phyloP scores from a whole-genome alignment of 352 stramenopile genomes.

The Pelagophyceae sp. region DNA sequence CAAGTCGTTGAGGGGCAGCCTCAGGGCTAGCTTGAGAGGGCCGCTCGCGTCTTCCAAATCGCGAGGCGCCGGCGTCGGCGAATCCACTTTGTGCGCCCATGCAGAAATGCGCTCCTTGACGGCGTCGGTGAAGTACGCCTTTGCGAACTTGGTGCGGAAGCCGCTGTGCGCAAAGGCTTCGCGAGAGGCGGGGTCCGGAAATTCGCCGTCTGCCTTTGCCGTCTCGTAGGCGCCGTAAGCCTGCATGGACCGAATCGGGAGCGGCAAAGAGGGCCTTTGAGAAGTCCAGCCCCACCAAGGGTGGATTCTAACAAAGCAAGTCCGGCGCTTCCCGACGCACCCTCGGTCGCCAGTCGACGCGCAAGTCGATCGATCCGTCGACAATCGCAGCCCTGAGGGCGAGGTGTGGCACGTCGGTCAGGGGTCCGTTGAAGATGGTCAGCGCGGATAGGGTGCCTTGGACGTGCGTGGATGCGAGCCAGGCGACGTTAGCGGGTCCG shows the following conservation, averaged over 20 bases:
- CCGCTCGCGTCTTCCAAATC: conserved; percentile 44
- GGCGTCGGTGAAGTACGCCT: conserved; percentile 44
- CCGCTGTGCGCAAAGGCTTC: conserved; percentile 49
- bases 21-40: conserved; percentile 41
- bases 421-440: conserved; percentile 51
- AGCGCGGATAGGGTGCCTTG: conserved; percentile 30
- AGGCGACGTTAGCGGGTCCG: conserved; percentile 48
- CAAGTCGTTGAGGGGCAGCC: conserved; percentile 41
- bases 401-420: conserved; percentile 49
- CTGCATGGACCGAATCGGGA: too few species aligned
- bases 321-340: too few species aligned
- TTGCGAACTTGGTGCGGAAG: conserved; percentile 41
- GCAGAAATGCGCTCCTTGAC: conserved; percentile 35
- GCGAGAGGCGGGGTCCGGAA: conserved; percentile 46
- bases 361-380: conserved; percentile 29
- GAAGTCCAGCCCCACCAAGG: too few species aligned
- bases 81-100: conserved; percentile 11
- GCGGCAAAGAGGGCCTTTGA: too few species aligned
- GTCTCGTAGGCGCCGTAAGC: conserved; percentile 49
- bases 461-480: conserved; percentile 39
- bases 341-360: conserved; percentile 47
- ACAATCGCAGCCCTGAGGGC: conserved; percentile 32
- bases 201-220: conserved; percentile 36
- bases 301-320: too few species aligned
- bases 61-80: neutral